Conservation (phyloP, 2,329 filamentous ascomycete species). For the Magnaporthiopsis rhizophila region DNA sequence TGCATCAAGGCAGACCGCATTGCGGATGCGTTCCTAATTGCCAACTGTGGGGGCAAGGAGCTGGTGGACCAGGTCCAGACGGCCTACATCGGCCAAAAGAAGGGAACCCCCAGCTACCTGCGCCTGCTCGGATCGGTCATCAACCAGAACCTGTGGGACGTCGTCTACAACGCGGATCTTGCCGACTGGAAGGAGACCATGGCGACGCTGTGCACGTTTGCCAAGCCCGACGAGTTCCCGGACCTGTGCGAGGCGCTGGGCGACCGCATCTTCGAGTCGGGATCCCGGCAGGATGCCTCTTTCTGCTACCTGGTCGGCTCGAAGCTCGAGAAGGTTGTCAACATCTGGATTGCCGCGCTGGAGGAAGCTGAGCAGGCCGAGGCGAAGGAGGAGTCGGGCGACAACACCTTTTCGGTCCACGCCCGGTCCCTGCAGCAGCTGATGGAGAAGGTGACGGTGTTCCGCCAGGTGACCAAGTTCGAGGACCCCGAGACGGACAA, state of each 20-base stretch:
- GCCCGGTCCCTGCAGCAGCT: conserved; percentile 83
- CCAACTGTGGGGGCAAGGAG: conserved; percentile 89
- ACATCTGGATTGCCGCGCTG: conserved; percentile 87
- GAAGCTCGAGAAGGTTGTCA: conserved; percentile 93
- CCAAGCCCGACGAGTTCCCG: conserved; percentile 81
- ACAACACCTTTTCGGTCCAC: conserved; percentile 86
- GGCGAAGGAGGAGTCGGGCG: conserved; percentile 58
- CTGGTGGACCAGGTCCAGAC: conserved; percentile 91
- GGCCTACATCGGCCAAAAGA: conserved; percentile 79
- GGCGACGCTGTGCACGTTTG: conserved; percentile 92
- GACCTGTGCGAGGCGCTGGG: conserved; percentile 93
- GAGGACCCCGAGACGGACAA: conserved; percentile 66
- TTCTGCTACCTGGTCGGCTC: conserved; percentile 96
- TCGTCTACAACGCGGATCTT: conserved; percentile 92
- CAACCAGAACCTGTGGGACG: conserved; percentile 94
- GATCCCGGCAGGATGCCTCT: conserved; percentile 72
- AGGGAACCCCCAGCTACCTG: conserved; percentile 80
- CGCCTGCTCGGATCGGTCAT: conserved; percentile 86
- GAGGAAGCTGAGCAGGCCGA: conserved; percentile 73
- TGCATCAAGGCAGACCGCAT: conserved; percentile 83
- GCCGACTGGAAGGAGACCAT: conserved; percentile 95
- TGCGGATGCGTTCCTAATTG: conserved; percentile 95
- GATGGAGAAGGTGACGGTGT: conserved; percentile 96
- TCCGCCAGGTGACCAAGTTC: conserved; percentile 90
- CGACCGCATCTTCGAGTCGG: conserved; percentile 76